phyloP scores from a whole-genome alignment of 2,329 filamentous ascomycete species.

The Graphiopsis chlorocephala region DNA sequence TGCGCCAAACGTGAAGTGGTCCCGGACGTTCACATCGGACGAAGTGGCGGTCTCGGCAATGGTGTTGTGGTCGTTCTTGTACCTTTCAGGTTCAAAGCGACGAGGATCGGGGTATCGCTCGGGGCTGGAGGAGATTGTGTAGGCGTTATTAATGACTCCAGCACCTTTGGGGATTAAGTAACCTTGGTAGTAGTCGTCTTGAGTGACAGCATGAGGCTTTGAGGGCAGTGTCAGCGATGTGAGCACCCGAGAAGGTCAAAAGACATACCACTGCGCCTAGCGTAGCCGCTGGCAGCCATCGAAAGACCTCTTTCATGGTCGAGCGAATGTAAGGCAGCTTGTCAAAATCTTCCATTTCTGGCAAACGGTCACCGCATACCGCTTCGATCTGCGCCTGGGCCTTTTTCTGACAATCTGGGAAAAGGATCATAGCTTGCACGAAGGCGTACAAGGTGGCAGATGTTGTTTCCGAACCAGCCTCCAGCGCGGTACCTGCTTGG shows the following conservation, averaged over 20 bases:
- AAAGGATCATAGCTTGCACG: slow-evolving; percentile 30
- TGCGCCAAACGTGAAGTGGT: slow-evolving; percentile 56
- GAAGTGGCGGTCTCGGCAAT: slow-evolving; percentile 34
- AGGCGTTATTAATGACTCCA: slow-evolving; percentile 30
- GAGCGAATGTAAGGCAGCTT: slow-evolving; percentile 22
- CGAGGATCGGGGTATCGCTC: slow-evolving; percentile 38
- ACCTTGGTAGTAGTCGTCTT: slow-evolving; percentile 23
- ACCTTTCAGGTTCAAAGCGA: slow-evolving; percentile 37
- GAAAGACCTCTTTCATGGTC: slow-evolving; percentile 25
- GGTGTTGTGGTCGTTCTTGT: slow-evolving; percentile 25
- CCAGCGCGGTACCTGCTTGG: slow-evolving; percentile 29
- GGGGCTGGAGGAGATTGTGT: slow-evolving; percentile 38
- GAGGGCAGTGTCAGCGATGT: background rate
- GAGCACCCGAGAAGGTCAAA: no score
- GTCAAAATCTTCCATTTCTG: slow-evolving; percentile 20
- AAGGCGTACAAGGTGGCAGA: slow-evolving; percentile 31
- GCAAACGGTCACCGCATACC: slow-evolving; percentile 20
- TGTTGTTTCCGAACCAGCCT: slow-evolving; percentile 43
- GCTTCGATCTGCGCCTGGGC: slow-evolving; percentile 48
- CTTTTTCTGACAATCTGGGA: slow-evolving; percentile 53
- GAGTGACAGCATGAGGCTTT: slow-evolving; percentile 19
- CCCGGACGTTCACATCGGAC: slow-evolving; percentile 44
- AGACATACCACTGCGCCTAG: slow-evolving; percentile 31
- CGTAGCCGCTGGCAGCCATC: slow-evolving; percentile 21
- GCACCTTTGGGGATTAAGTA: slow-evolving; percentile 36